phyloP scores from a whole-genome alignment of 2,329 filamentous ascomycete genomes.

The Penicillium sp. region DNA sequence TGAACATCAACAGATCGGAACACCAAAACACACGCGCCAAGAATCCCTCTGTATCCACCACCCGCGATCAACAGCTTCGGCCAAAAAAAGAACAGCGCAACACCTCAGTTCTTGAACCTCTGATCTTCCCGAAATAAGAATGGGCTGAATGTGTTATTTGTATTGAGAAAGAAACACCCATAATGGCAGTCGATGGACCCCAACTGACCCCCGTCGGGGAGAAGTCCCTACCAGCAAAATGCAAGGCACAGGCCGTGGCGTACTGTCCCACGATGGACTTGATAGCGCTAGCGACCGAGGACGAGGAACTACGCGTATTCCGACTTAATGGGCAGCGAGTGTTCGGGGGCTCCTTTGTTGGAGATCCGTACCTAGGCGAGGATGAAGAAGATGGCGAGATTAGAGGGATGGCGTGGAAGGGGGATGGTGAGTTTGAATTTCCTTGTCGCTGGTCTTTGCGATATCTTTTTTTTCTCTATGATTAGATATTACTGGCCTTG shows the following conservation, averaged over 20 bases:
- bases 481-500: not conserved
- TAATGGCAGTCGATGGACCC: slow-evolving; percentile 30
- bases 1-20: not conserved
- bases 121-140: slow-evolving; percentile 17
- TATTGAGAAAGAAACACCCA: slow-evolving; percentile 4
- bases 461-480: not conserved
- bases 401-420: slow-evolving; percentile 61
- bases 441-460: not conserved
- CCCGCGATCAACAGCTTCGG: slow-evolving; percentile 23
- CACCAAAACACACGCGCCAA: slow-evolving; percentile 22
- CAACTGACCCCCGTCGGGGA: slow-evolving; percentile 43
- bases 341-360: slow-evolving; percentile 51
- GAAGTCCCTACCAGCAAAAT: slow-evolving; percentile 44
- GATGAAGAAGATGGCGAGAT: slow-evolving; percentile 46
- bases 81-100: slow-evolving; percentile 2
- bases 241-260: slow-evolving; percentile 55
- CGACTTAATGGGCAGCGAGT: slow-evolving; percentile 73
- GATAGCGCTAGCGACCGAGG: slow-evolving; percentile 66
- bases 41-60: slow-evolving; percentile 20
- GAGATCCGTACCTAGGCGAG: slow-evolving; percentile 42
- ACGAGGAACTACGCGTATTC: slow-evolving; percentile 71
- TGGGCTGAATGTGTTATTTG: slow-evolving; percentile 23
- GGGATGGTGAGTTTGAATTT: slow-evolving; percentile 56
- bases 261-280: slow-evolving; percentile 87
- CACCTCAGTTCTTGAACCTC: not conserved